Evolutionary conservation across 768 basidiomycete genomes (phyloP), one percentile per base, ranked within the genome.

Genomic region (Mycena olivaceomarginata): DNA sequence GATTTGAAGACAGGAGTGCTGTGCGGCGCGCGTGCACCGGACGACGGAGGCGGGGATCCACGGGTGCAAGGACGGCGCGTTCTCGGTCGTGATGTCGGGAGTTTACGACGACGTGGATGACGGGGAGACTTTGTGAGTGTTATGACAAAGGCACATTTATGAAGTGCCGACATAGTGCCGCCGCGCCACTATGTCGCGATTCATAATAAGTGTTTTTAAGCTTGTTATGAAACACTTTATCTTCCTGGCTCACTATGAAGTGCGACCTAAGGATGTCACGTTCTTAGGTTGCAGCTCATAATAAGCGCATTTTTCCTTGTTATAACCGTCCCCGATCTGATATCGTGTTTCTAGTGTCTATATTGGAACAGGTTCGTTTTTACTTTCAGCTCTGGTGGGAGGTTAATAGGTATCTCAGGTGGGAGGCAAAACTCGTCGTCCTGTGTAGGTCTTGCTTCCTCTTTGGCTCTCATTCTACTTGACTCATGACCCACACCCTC

Each of bases 111-210:
- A 74, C 48, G 53, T 4, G 16, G 72, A 74, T 41, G 65, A 74
- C 7, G 72, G 72, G n/a, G 65, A 74, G 1, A 74, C 72, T 67
- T 74, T 74, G 72, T 74, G 65, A 22, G 64, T 53, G 7, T 7
- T 53, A 3, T 31, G 31, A 31, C 31, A 31, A 31, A 31, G 31
- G 31, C 31, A 31, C 31, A 31, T 31, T 31, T 31, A 31, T 31
- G 31, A 31, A 31, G 31, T 31, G 31, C 31, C 31, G 3, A 31
- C 31, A 31, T 31, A 25, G 31, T 31, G 31, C 31, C 31, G 3
- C 31, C 31, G 31, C 31, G 31, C 31, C 4, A 31, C 31, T 31
- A 31, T 31, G 31, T 31, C 31, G 31, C 31, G 4, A 31, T 31
- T 31, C 31, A 31, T 31, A 31, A 31, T 31, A 31, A 31, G 31